Conservation (phyloP, 2,329 filamentous ascomycete species). For the Ophiocordyceps sinensis region DNA sequence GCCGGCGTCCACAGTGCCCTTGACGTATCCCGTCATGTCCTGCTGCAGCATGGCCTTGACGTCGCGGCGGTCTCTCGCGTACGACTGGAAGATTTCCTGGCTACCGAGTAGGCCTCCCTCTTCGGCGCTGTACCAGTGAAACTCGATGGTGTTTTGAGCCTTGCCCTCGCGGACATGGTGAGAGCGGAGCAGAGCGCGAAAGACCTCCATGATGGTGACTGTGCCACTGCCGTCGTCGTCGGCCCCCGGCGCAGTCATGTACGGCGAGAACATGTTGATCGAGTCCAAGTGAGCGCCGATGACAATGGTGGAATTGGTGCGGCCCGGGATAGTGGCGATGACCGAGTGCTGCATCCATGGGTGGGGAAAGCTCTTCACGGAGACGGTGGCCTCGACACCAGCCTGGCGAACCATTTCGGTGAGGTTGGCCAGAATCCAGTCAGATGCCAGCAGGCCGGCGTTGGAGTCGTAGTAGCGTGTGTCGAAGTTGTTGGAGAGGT, state of each 20-base stretch:
- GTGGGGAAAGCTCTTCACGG: slow-evolving; percentile 62
- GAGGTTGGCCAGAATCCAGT: slow-evolving; percentile 71
- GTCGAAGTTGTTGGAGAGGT: slow-evolving; percentile 61
- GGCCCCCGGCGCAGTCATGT: slow-evolving; percentile 76
- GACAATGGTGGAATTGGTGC: slow-evolving; percentile 71
- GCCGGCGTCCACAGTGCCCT: slow-evolving; percentile 70
- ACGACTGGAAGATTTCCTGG: slow-evolving; percentile 75
- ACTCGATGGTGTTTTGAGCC: slow-evolving; percentile 77
- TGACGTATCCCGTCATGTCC: slow-evolving; percentile 88
- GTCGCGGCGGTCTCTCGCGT: slow-evolving; percentile 57
- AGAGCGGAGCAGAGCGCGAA: slow-evolving; percentile 67
- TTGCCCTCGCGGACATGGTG: slow-evolving; percentile 55
- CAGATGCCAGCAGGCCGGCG: slow-evolving; percentile 69
- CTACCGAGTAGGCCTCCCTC: slow-evolving; percentile 78
- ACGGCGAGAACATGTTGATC: slow-evolving; percentile 83
- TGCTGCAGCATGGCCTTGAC: slow-evolving; percentile 97
- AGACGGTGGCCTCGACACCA: slow-evolving; percentile 54
- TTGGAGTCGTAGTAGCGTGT: slow-evolving; percentile 71
- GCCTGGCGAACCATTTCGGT: slow-evolving; percentile 55
- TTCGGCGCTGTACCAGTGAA: slow-evolving; percentile 91
- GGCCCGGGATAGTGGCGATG: slow-evolving; percentile 81
- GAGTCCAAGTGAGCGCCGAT: slow-evolving; percentile 91
- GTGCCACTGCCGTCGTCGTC: slow-evolving; percentile 91
- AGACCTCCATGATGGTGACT: slow-evolving; percentile 85
- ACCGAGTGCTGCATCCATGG: slow-evolving; percentile 82